phyloP scores from a whole-genome alignment of 2,329 filamentous ascomycete species.

The Penicillium hordei region DNA sequence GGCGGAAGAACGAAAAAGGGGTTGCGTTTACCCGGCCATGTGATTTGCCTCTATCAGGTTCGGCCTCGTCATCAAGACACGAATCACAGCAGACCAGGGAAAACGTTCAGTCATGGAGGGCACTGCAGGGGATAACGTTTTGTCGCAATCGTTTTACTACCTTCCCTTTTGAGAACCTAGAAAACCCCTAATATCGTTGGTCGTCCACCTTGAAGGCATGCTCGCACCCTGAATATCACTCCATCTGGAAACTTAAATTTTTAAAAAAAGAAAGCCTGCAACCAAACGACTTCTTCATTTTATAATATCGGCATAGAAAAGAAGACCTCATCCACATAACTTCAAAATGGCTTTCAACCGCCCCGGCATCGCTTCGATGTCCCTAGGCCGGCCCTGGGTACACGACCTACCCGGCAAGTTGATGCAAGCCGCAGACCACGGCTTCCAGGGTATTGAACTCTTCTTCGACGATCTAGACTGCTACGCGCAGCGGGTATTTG shows the following conservation, averaged over 20 bases:
- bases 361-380: slow-evolving; percentile 73
- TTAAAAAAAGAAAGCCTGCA: background rate
- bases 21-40: slow-evolving; percentile 15
- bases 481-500: slow-evolving; percentile 28
- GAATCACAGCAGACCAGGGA: slow-evolving; percentile 5
- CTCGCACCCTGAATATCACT: background rate
- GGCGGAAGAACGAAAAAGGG: slow-evolving; percentile 14
- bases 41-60: slow-evolving; percentile 1
- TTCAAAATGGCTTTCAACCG: slow-evolving; percentile 28
- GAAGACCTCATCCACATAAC: background rate
- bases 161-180: background rate
- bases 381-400: slow-evolving; percentile 69
- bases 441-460: slow-evolving; percentile 39
- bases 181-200: background rate
- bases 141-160: background rate
- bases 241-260: background rate
- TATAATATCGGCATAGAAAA: background rate
- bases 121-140: slow-evolving; percentile 15
- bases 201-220: background rate
- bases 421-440: slow-evolving; percentile 57
- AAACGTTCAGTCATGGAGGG: slow-evolving; percentile 1
- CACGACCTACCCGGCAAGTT: slow-evolving; percentile 69
- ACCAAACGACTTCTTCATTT: background rate
- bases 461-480: slow-evolving; percentile 39
- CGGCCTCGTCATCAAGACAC: background rate